These are phyloP conservation scores for Dothistroma septosporum DNA, from an alignment of 2,329 filamentous ascomycete genomes.

Conservation along the genomic window DNA sequence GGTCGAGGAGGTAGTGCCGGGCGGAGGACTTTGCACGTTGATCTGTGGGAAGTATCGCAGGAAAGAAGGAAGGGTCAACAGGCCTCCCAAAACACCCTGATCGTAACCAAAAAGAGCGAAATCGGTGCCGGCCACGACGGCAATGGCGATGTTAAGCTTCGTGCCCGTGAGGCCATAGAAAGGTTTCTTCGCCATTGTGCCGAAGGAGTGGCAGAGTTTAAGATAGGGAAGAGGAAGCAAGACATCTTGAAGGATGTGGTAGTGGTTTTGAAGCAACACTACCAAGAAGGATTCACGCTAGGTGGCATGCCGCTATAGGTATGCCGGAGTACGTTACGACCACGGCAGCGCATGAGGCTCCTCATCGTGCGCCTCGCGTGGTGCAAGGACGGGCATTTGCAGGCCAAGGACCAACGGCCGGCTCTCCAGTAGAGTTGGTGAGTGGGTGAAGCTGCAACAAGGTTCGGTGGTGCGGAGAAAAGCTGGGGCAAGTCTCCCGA, in stretches of 20 bases:
- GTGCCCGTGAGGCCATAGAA: conserved; percentile 43
- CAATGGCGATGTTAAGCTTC: conserved; percentile 42
- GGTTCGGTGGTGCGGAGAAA: not conserved
- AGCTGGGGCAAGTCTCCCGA: not conserved
- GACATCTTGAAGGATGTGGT: not conserved
- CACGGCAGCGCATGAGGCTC: not conserved
- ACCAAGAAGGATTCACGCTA: conserved; percentile 1
- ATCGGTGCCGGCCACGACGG: conserved; percentile 43
- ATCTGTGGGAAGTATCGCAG: conserved; percentile 35
- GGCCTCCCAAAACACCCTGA: conserved; percentile 42
- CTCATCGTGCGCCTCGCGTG: conserved; percentile 1
- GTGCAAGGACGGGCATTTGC: not conserved
- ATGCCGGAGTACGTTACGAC: not conserved
- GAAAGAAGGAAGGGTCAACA: conserved; percentile 42
- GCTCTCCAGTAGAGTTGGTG: not conserved
- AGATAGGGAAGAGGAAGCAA: not conserved
- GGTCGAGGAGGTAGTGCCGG: conserved; percentile 3
- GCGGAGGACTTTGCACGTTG: conserved; percentile 25
- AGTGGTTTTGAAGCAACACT: not conserved
- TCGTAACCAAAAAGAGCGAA: conserved; percentile 28
- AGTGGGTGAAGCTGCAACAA: not conserved
- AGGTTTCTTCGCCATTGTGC: conserved; percentile 20
- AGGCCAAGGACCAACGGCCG: not conserved
- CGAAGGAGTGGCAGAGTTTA: not conserved
- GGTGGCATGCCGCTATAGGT: not conserved